These are phyloP conservation scores for Scytalidium lignicola DNA, from an alignment of 2,329 filamentous ascomycete species.

Conservation along the genomic window DNA sequence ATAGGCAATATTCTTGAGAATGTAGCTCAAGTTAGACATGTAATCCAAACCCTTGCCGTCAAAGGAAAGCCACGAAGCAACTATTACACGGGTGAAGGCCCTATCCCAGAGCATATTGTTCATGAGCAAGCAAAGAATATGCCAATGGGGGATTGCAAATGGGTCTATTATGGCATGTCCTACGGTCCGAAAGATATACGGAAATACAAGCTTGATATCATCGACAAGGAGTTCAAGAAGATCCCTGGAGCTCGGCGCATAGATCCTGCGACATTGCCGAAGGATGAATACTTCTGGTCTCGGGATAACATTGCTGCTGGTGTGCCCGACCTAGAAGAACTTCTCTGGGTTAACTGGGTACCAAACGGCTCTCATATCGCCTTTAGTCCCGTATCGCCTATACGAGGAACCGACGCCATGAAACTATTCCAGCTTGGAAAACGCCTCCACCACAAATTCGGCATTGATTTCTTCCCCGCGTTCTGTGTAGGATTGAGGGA, in stretches of 20 bases:
- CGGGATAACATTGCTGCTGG: slow-evolving; percentile 26
- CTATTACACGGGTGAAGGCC: slow-evolving; percentile 27
- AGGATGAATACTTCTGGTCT: slow-evolving; percentile 27
- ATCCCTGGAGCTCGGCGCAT: slow-evolving; percentile 25
- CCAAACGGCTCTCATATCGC: slow-evolving; percentile 47
- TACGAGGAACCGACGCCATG: slow-evolving; percentile 41
- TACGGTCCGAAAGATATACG: slow-evolving; percentile 31
- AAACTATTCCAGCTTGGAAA: slow-evolving; percentile 38
- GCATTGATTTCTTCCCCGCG: slow-evolving; percentile 46
- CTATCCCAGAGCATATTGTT: slow-evolving; percentile 29
- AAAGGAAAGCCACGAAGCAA: slow-evolving; percentile 29
- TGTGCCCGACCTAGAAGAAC: slow-evolving; percentile 23
- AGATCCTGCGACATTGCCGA: slow-evolving; percentile 33
- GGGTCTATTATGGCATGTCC: slow-evolving; percentile 31
- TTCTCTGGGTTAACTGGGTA: slow-evolving; percentile 44
- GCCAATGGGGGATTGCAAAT: slow-evolving; percentile 30
- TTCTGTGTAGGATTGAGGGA: slow-evolving; percentile 47
- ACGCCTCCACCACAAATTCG: slow-evolving; percentile 34
- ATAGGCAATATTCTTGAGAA: slow-evolving; percentile 29
- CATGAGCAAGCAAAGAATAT: slow-evolving; percentile 24
- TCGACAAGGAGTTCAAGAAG: slow-evolving; percentile 21
- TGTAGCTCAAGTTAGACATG: slow-evolving; percentile 26
- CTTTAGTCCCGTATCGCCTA: slow-evolving; percentile 47
- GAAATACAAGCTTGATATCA: slow-evolving; percentile 17
- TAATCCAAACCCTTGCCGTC: slow-evolving; percentile 27